These are phyloP conservation scores for Mucor racemosus DNA, from an alignment of 371 early-diverging fungal species.

Conservation along the genomic window DNA sequence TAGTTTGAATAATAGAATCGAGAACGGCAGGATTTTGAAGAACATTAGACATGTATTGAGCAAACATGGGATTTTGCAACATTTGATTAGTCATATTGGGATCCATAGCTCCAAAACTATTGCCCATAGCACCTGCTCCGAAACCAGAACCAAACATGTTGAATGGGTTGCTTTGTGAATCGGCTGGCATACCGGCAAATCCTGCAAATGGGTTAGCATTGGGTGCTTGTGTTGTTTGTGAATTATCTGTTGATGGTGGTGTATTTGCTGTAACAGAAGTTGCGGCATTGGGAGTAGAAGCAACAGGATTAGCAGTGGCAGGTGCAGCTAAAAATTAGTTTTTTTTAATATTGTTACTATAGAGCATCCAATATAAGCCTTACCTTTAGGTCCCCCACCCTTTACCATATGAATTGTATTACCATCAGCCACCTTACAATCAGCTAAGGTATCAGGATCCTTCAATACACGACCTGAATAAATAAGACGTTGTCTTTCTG, in stretches of 20 bases:
- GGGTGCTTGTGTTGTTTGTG: slow-evolving; percentile 32
- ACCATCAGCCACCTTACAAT: slow-evolving; percentile 82
- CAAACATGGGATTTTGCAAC: slow-evolving; percentile 85
- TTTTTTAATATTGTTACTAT: background rate
- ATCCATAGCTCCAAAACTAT: slow-evolving; percentile 69
- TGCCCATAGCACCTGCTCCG: slow-evolving; percentile 62
- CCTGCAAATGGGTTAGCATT: slow-evolving; percentile 45
- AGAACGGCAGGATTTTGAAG: slow-evolving; percentile 84
- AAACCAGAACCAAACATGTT: slow-evolving; percentile 55
- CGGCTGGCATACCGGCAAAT: slow-evolving; percentile 43
- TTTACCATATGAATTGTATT: slow-evolving; percentile 88
- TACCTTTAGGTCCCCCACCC: slow-evolving; percentile 52
- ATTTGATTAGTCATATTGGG: slow-evolving; percentile 73
- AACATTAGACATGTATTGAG: slow-evolving; percentile 78
- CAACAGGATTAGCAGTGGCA: slow-evolving; percentile 1
- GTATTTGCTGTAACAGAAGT: slow-evolving; percentile 38
- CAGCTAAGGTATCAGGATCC: slow-evolving; percentile 80
- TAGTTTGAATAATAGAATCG: slow-evolving; percentile 80
- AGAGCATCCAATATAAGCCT: background rate
- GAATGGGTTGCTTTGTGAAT: slow-evolving; percentile 57
- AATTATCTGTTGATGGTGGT: slow-evolving; percentile 21
- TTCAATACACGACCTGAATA: slow-evolving; percentile 94
- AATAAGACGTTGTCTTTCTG: slow-evolving; percentile 88
- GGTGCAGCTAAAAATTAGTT: background rate
- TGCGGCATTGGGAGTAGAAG: slow-evolving; percentile 23